Base-by-base conservation (phyloP, 768 basidiomycete genomes). In the Sistotremastrum suecicum region DNA sequence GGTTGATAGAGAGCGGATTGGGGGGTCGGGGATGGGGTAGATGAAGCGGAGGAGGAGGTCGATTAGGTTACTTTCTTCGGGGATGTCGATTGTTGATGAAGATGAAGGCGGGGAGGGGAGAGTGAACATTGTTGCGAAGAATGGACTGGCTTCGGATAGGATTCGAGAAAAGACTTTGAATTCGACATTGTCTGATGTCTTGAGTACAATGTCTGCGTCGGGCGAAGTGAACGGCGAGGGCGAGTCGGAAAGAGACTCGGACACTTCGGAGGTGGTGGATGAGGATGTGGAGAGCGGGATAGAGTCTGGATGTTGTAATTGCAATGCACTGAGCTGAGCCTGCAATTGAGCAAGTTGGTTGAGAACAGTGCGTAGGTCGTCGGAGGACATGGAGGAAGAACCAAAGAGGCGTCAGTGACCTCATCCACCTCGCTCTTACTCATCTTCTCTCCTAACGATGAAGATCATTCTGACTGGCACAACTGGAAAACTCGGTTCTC, bases 51-150 rank as follows among this genome's bases (percentile, higher is more conserved):
- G 47, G 34, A 53, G 39, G 34, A 39, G 42, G 35, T 51, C 47
- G 30, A 53, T 9, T 7, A 39, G 37, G 5, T 39, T 38, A 20
- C 40, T 37, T 34, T 38, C 39, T 31, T 53, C 52, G 34, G 42
- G 39, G 5, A 51, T 11, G 11, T 35, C 36, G 33, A 85, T 66
- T 31, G 50, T 38, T 12, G 48, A 43, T 7, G 44, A 20, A 7
- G 48, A 34, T 47, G 60, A 40, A 37, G 52, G 49, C 7, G 68
- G 61, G 50, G 82, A 79, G 4, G 82, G 79, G 11, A 83, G 63
- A 20, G 72, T 58, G 54, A 85, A 78, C 77, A 83, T 76, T 45
- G 78, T 71, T 43, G 60, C 57, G 60, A 85, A 86, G 61, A 84
- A 79, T 2, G 76, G 68, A 4, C 82, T 84, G 1, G 78, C 77